phyloP scores from a whole-genome alignment of 345 rosid genomes.

The Linum tenue region DNA sequence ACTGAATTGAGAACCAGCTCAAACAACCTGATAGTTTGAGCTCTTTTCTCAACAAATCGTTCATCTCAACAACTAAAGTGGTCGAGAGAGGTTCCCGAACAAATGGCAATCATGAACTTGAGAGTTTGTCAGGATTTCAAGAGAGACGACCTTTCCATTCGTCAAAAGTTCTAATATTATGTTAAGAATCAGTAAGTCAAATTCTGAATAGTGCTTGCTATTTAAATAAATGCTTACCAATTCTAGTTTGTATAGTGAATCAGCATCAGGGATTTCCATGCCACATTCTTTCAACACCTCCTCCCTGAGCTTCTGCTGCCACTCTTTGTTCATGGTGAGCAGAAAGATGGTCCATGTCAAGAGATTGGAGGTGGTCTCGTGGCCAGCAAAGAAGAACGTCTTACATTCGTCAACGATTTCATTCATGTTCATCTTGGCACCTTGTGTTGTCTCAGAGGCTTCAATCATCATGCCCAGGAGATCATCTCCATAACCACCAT shows the following conservation, averaged over 20 bases:
- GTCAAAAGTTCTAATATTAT: no score
- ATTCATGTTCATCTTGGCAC: slow-evolving; percentile 4
- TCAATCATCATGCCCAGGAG: slow-evolving; percentile 1
- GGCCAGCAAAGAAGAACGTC: slow-evolving; percentile 53
- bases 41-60: no score
- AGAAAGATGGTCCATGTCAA: slow-evolving; percentile 51
- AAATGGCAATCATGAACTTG: no score
- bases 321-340: slow-evolving; percentile 36
- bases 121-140: no score
- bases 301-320: slow-evolving; percentile 52
- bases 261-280: slow-evolving; percentile 29
- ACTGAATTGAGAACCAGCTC: no score
- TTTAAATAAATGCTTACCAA: slow-evolving; percentile 32
- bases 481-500: neutral
- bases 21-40: no score
- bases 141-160: no score
- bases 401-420: slow-evolving; percentile 58
- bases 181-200: neutral
- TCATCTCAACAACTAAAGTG: no score
- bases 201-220: neutral
- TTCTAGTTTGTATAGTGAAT: slow-evolving; percentile 32
- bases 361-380: slow-evolving; percentile 45
- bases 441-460: neutral
- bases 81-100: no score
- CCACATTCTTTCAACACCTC: slow-evolving; percentile 39